Evolutionary conservation across 2,329 filamentous ascomycete genomes (phyloP), one percentile per base, ranked within the genome.

Genomic region (Fonsecaea pugnacius): DNA sequence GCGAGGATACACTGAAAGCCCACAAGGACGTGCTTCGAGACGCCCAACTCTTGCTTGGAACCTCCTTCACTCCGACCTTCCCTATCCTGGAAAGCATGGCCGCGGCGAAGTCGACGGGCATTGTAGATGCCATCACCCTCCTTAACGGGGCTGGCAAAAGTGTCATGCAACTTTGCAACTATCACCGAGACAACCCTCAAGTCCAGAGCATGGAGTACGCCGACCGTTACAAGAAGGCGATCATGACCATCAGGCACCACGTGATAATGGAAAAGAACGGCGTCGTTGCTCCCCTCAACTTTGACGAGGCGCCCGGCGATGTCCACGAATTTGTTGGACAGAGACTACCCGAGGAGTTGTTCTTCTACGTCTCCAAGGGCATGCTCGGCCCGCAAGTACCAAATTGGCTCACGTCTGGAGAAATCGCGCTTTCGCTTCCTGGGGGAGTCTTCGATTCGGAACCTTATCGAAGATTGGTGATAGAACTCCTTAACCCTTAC

Each of bases 261-360:
- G 89, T 96, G 46, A 87, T 93, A 72, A 87, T 96, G 69, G 86
- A 88, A 36, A 84, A 87, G 60, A 86, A 86, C n/a, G 95, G 95
- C 46, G 87, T 89, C 72, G 85, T 96, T 56, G 85, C 86, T 65
- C 89, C 92, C 16, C 83, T 91, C 71, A 88, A 93, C 71, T 85
- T 83, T 60, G 89, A 91, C 7, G 83, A 87, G 60, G 85, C 92
- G 21, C 93, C 95, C 1, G 85, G 85, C 52, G 93, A 98, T 74
- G 89, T 95, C 69, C 91, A 96, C 74, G 89, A 94, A 73, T 93
- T 97, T 74, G 86, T 97, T 67, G 92, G 92, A n/a, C 86, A 96
- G 64, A 90, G 93, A 65, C 82, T 99, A 4, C 92, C 95, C 0
- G 88, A 92, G 46, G 95, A 99, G 77, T 82, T 98, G 18, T 93